Conservation (phyloP, 176 grass and related monocot species). For the Carex parvula region DNA sequence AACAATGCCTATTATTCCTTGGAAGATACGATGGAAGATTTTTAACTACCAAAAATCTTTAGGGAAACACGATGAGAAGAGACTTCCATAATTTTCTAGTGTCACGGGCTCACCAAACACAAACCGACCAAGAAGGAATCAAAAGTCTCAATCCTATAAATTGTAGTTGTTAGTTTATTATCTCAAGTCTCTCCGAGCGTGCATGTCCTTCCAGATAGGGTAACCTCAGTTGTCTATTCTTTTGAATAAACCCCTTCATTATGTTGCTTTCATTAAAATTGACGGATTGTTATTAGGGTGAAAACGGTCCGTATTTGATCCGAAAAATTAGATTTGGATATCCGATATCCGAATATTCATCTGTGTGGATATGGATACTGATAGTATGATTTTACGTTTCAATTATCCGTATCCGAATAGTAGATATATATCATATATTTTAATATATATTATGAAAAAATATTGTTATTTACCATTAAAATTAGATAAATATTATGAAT, state of each 20-base stretch:
- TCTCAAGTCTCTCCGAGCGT: not conserved
- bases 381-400: no score
- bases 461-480: no score
- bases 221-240: not conserved
- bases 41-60: not conserved
- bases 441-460: no score
- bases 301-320: no score
- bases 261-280: not conserved
- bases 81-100: conserved; percentile 9
- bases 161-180: not conserved
- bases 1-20: not conserved
- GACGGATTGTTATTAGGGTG: not conserved
- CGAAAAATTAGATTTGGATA: no score
- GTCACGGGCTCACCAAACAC: conserved; percentile 14
- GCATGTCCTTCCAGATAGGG: not conserved
- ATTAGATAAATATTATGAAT: no score
- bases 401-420: no score
- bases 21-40: conserved; percentile 11
- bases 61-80: conserved; percentile 7
- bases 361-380: no score
- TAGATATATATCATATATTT: no score
- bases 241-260: not conserved
- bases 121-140: conserved; percentile 1
- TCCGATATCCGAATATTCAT: no score
- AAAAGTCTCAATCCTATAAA: not conserved